Conservation (phyloP, 768 basidiomycete species). For the Tulasnella sp. region DNA sequence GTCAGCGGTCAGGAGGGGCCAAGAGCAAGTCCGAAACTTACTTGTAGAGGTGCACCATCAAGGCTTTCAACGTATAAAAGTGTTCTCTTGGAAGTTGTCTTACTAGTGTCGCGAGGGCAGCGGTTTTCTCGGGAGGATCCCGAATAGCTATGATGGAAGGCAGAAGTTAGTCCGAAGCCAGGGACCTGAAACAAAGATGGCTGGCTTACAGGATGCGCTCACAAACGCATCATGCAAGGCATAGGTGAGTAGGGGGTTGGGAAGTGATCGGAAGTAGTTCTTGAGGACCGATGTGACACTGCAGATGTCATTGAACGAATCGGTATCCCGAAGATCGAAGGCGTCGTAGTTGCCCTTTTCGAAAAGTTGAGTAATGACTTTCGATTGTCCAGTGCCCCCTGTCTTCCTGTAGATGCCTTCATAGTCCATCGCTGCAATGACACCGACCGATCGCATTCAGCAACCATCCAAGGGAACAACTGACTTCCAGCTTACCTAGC, state of each 20-base stretch:
- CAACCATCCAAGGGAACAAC: not conserved
- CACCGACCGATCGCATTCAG: not conserved
- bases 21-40: conserved; percentile 41
- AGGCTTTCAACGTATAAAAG: conserved; percentile 72
- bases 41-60: conserved; percentile 88
- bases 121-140: conserved; percentile 58
- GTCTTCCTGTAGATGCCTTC: conserved; percentile 99
- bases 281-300: conserved; percentile 96
- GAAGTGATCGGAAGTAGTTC: conserved; percentile 90
- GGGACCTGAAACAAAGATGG: not conserved
- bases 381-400: conserved; percentile 87
- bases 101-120: conserved; percentile 63
- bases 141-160: conserved; percentile 43
- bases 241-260: conserved; percentile 84
- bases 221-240: conserved; percentile 91
- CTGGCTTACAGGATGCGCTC: conserved; percentile 54
- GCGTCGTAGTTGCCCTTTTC: conserved; percentile 85
- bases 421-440: conserved; percentile 74
- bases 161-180: not conserved
- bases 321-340: conserved; percentile 82
- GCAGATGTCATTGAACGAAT: conserved; percentile 95
- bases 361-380: conserved; percentile 89
- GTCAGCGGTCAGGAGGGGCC: not conserved
- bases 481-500: conserved; percentile 53
- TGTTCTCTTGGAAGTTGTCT: conserved; percentile 79